Evolutionary conservation across 75 land plant genomes (phyloP), one percentile per base, ranked within the genome.

Genomic region (Picea sitchensis): DNA sequence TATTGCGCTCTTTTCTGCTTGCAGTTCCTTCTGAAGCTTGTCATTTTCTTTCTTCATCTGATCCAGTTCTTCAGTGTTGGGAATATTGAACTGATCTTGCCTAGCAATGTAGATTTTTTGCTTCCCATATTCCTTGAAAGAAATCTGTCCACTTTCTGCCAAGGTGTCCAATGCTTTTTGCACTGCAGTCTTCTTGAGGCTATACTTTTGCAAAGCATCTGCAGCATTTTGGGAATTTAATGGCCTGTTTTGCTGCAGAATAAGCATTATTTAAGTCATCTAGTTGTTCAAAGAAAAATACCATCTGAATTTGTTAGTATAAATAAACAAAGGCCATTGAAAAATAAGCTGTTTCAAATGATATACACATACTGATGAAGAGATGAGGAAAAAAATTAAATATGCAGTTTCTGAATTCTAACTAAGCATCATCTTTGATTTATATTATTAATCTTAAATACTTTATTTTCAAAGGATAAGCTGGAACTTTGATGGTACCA

Each of bases 111-210:
- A 98, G 32, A 98, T 96, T 87, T 95, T 95, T 80, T 98, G 98
- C 80, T 98, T 98, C 8, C 99, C 99, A 92, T 95, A 98, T 77
- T 98, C 98, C 74, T 95, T 98, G 75, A 88, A 95, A 41, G 96
- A 87, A 61, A 98, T 92, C 77, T 89, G 85, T 23, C 91, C 96
- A 68, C 85, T 86, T 79, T 96, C 98, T 36, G 94, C 90, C 11
- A 98, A 83, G 14, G 80, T 71, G 81, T 95, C 98, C 79, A 98
- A 77, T 56, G 93, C 87, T 84, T 98, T 98, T 78, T 98, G 98
- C 20, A 93, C 89, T 38, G 92, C 85, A 31, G 90, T 78, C 84
- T 98, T 98, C 72, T 95, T 98, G 73, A 98, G 95, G 73, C 90
- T 93, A 80, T 84, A 86, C 83, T 98, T 95, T 86, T 95, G 98